A percentile compares a stretch with the other conserved stretches of the same genome.
Conservation (phyloP, 805 yeast genomes). For the Teunomyces panamensis region DNA sequence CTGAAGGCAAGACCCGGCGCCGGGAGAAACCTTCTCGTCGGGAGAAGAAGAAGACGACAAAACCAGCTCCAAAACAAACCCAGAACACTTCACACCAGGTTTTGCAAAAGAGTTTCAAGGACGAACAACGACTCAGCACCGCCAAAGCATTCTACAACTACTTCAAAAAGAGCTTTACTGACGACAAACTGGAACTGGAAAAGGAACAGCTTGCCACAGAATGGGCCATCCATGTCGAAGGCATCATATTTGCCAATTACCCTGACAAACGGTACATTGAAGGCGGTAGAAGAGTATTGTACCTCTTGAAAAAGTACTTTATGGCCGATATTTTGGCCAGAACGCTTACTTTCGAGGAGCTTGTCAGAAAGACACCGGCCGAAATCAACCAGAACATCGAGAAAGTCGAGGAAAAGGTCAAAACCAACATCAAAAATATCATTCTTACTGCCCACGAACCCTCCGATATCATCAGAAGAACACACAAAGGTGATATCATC, state of each 20-base stretch:
- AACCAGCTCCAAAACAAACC: not conserved
- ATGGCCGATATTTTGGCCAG: slow-evolving; percentile 57
- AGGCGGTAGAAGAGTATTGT: slow-evolving; percentile 63
- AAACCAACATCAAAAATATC: slow-evolving; percentile 64
- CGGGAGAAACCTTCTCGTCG: not conserved
- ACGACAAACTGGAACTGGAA: slow-evolving; percentile 19
- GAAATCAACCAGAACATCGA: slow-evolving; percentile 80
- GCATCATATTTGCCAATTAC: slow-evolving; percentile 37
- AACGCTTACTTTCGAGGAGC: slow-evolving; percentile 50
- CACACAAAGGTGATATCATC: slow-evolving; percentile 88
- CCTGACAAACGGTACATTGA: slow-evolving; percentile 52
- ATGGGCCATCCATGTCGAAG: slow-evolving; percentile 54
- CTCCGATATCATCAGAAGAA: slow-evolving; percentile 64
- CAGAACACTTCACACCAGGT: slow-evolving; percentile 13
- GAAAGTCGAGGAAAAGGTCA: slow-evolving; percentile 66
- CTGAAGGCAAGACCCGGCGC: slow-evolving; percentile 13
- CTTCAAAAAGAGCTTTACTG: slow-evolving; percentile 40
- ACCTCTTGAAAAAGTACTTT: slow-evolving; percentile 60
- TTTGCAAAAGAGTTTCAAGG: slow-evolving; percentile 12
- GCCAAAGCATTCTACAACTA: slow-evolving; percentile 49
- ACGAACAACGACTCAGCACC: slow-evolving; percentile 48
- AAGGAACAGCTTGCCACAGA: slow-evolving; percentile 33
- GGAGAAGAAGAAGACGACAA: not conserved
- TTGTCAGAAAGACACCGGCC: slow-evolving; percentile 65
- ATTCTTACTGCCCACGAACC: slow-evolving; percentile 58